Evolutionary conservation across 164 flowering plant genomes (phyloP).

Genomic region (Warburgia ugandensis): DNA sequence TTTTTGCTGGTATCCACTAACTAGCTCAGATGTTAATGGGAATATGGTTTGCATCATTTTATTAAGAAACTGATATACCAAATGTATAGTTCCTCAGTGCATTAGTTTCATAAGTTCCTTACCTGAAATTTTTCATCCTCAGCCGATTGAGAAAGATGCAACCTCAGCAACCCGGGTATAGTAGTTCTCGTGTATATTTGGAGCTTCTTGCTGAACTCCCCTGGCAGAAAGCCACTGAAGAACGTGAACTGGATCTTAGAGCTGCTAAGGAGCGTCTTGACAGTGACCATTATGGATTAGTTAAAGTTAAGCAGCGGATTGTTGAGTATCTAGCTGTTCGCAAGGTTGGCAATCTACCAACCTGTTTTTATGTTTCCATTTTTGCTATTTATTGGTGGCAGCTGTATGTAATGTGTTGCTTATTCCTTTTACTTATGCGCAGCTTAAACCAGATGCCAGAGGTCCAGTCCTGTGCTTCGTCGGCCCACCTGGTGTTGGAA

Average conservation of each 20-base stretch:
- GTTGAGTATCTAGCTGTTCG: conserved; percentile 98
- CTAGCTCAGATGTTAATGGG: no score
- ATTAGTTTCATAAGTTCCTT: no score
- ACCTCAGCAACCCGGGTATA: conserved; percentile 99
- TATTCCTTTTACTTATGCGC: no score
- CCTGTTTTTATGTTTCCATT: no score
- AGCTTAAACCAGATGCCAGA: conserved; percentile 99
- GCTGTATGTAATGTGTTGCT: no score
- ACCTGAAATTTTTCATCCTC: no score
- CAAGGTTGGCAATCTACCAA: conserved; percentile 69
- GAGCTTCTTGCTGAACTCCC: conserved; percentile 99
- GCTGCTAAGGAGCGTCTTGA: conserved; percentile 93
- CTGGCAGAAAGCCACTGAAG: conserved; percentile 87
- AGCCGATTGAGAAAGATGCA: conserved; percentile 99
- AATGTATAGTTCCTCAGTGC: no score
- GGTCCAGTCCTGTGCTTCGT: conserved; percentile 98
- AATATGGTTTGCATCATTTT: no score
- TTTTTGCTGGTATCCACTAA: no score
- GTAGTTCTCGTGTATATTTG: conserved; percentile 88
- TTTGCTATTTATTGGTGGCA: no score
- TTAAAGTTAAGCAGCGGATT: conserved; percentile 92
- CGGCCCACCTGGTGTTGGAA: conserved; percentile 99
- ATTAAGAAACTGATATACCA: no score
- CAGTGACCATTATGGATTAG: conserved; percentile 90
- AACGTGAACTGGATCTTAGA: conserved; percentile 68